These are phyloP conservation scores for Neopestalotiopsis rosae DNA, from an alignment of 2,329 filamentous ascomycete genomes.

Conservation along the genomic window DNA sequence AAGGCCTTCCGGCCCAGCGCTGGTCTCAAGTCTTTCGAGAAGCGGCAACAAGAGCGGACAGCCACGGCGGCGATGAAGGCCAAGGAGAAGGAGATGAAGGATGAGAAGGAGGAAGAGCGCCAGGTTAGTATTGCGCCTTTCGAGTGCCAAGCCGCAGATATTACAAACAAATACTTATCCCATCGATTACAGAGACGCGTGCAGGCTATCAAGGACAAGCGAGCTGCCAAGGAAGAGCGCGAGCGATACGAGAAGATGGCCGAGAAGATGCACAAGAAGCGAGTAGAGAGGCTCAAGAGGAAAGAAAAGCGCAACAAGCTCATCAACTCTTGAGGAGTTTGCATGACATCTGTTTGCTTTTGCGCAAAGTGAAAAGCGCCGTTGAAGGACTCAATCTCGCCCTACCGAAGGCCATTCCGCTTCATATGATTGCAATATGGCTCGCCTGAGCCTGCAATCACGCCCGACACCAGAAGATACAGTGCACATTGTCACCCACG, in stretches of 20 bases:
- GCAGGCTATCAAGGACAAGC: slow-evolving; percentile 81
- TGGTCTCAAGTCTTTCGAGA: slow-evolving; percentile 79
- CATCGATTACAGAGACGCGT: slow-evolving; percentile 66
- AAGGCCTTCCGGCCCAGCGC: slow-evolving; percentile 83
- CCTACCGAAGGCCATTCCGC: not conserved
- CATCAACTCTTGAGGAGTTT: slow-evolving; percentile 62
- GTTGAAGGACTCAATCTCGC: not conserved
- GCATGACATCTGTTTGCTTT: not conserved
- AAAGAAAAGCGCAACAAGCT: slow-evolving; percentile 96
- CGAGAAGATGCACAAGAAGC: slow-evolving; percentile 96
- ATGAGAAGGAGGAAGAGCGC: slow-evolving; percentile 89
- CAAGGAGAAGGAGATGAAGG: slow-evolving; percentile 93
- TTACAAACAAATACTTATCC: slow-evolving; percentile 4
- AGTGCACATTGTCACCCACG: not conserved
- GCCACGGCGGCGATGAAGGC: slow-evolving; percentile 81
- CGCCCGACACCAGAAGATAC: not conserved
- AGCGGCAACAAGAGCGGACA: slow-evolving; percentile 73
- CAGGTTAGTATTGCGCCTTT: slow-evolving; percentile 57
- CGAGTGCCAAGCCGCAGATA: not conserved
- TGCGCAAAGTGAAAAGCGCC: not conserved
- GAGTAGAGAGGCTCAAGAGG: slow-evolving; percentile 89
- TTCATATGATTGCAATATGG: not conserved
- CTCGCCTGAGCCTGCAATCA: not conserved
- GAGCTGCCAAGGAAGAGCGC: slow-evolving; percentile 89
- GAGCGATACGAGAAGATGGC: slow-evolving; percentile 93